Percentiles rank a stretch among this genome's conserved stretches.
Conservation (phyloP, 2,329 filamentous ascomycete species). For the Coniochaeta sp. region DNA sequence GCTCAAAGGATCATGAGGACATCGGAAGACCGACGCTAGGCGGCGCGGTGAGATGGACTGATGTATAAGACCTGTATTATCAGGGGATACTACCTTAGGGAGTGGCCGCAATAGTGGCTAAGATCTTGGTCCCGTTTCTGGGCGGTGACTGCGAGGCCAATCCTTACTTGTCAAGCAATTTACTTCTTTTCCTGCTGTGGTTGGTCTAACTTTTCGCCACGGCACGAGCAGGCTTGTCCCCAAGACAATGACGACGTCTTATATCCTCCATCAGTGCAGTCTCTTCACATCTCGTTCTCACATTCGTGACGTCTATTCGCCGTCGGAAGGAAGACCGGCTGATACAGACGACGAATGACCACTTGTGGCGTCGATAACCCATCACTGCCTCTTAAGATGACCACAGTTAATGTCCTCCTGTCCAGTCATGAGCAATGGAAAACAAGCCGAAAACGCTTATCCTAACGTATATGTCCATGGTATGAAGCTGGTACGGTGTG, state of each 20-base stretch:
- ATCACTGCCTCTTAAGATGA: neutral
- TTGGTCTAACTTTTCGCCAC: neutral
- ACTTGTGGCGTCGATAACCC: neutral
- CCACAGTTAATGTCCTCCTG: neutral
- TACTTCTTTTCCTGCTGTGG: neutral
- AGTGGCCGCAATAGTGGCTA: neutral
- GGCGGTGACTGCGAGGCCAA: neutral
- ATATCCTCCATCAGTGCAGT: neutral
- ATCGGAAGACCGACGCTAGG: neutral
- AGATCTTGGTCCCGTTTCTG: neutral
- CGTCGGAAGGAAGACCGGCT: neutral
- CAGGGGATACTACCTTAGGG: neutral
- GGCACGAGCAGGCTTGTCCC: neutral
- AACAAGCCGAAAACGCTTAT: neutral
- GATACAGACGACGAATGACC: neutral
- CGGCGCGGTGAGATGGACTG: neutral
- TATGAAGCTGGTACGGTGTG: neutral
- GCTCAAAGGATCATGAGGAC: neutral
- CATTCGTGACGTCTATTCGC: neutral
- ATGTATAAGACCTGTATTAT: neutral
- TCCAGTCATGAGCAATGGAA: neutral
- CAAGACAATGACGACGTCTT: neutral
- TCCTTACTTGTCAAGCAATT: neutral
- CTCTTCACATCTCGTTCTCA: neutral
- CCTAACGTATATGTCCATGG: neutral